These are phyloP conservation scores for Lactarius hatsudake DNA, from an alignment of 768 basidiomycete species.

Conservation along the genomic window DNA sequence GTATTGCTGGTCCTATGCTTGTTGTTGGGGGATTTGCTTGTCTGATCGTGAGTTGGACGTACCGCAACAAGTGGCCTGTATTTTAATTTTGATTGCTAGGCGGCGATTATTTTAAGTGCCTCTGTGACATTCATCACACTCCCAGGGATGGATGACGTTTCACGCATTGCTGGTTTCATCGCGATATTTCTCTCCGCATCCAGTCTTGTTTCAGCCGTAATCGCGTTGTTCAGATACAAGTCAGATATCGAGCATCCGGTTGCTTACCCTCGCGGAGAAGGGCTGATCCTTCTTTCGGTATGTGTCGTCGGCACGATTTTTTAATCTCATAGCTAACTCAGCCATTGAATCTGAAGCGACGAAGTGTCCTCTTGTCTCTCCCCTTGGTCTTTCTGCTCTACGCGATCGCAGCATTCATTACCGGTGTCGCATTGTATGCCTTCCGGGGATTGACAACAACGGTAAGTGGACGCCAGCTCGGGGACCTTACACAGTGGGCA, in stretches of 20 bases:
- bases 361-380: conserved; percentile 64
- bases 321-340: conserved; percentile 18
- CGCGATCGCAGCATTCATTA: conserved; percentile 64
- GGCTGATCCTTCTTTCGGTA: conserved; percentile 55
- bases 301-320: conserved; percentile 26
- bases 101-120: conserved; percentile 76
- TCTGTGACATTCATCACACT: conserved; percentile 80
- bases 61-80: background rate
- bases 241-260: conserved; percentile 55
- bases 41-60: conserved; percentile 30
- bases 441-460: conserved; percentile 50
- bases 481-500: conserved; percentile 60
- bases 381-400: conserved; percentile 74
- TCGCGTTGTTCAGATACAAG: conserved; percentile 70
- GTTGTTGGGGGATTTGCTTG: conserved; percentile 56
- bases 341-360: conserved; percentile 39
- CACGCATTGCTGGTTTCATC: conserved; percentile 63
- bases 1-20: conserved; percentile 53
- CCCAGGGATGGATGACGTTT: conserved; percentile 63
- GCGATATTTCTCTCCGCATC: conserved; percentile 66
- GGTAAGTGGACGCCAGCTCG: conserved; percentile 46
- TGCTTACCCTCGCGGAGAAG: conserved; percentile 46
- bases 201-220: conserved; percentile 65
- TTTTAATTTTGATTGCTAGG: conserved; percentile 41
- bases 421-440: conserved; percentile 63